Conservation (phyloP, 2,329 filamentous ascomycete genomes). For the Exophiala xenobiotica region DNA sequence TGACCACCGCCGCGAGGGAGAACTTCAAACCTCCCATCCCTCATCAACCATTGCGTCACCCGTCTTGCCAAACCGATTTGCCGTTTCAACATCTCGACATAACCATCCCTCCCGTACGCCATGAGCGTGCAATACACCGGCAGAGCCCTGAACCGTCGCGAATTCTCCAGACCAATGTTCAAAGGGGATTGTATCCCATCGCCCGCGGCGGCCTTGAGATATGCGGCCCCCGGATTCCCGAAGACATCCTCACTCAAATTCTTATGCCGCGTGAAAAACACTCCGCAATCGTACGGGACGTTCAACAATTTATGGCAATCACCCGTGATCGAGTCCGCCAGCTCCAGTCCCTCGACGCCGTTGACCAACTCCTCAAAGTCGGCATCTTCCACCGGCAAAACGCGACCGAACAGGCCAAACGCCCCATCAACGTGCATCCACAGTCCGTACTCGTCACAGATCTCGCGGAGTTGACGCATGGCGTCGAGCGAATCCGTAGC, state of each 20-base stretch:
- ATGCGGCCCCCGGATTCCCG: constrained; percentile 81
- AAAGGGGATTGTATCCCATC: constrained; percentile 70
- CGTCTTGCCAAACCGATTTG: constrained; percentile 71
- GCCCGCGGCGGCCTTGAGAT: constrained; percentile 43
- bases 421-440: constrained; percentile 93
- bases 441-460: constrained; percentile 71
- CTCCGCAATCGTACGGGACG: constrained; percentile 88
- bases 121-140: constrained; percentile 80
- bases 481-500: constrained; percentile 57
- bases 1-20: constrained; percentile 53
- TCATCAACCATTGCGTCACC: constrained; percentile 63
- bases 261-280: constrained; percentile 74
- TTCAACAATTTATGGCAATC: constrained; percentile 93
- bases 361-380: constrained; percentile 57
- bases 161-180: constrained; percentile 88
- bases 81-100: constrained; percentile 66
- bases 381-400: constrained; percentile 52
- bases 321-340: constrained; percentile 82
- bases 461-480: constrained; percentile 60
- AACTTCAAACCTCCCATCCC: constrained; percentile 63
- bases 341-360: constrained; percentile 64
- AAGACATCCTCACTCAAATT: constrained; percentile 63
- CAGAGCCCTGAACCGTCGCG: constrained; percentile 83
- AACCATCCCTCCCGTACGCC: constrained; percentile 69
- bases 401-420: constrained; percentile 78